Base-by-base conservation (phyloP, 2,329 filamentous ascomycete species). In the Monosporascus sp. region DNA sequence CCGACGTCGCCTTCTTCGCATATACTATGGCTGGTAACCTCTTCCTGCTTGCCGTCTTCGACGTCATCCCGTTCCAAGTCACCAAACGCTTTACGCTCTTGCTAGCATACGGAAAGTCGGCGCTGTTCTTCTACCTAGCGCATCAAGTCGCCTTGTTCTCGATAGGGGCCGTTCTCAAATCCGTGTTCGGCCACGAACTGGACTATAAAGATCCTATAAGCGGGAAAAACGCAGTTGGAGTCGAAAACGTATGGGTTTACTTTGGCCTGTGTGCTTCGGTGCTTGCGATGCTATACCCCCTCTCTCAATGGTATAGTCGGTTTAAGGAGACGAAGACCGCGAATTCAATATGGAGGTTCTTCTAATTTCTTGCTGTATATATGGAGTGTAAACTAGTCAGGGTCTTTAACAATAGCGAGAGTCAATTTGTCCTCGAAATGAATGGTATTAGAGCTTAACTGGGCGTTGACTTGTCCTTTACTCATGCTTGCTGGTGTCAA, bases 331-430 rank as follows among this genome's bases (percentile, higher is more conserved):
- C 60, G 9, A 75, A 68, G 58, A 60, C 67, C 2, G 63, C 69
- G 1, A 71, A 76, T 54, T 77, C 74, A 3, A 60, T 77, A 11
- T 77, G 75, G 74, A 66, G 74, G 6, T 73, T 77, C 55, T 77
- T 77, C 55, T 77, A 65, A 47, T 56, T 20, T 37, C 31, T 14
- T 14, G 31, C 5, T 35, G 31, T 35, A 35, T 5, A 35, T 35
- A 14, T 35, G 1, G 31, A 5, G 31, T 35, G 11, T 35, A 35
- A 14, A 5, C 31, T 14, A 14, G 11, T 14, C 31, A 14, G 4
- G 11, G 4, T 35, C 31, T 35, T 35, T 35, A 35, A 14, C 31
- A 35, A 35, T 35, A 14, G 11, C 31, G 1, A 35, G 31, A 35
- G 9, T 35, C 31, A 14, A 14, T 35, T 35, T 35, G 31, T 35